Percentiles rank a stretch among this genome's conserved stretches.
Evolutionary conservation across 2,329 filamentous ascomycete species (phyloP).

Genomic region (Blumeria hordei): DNA sequence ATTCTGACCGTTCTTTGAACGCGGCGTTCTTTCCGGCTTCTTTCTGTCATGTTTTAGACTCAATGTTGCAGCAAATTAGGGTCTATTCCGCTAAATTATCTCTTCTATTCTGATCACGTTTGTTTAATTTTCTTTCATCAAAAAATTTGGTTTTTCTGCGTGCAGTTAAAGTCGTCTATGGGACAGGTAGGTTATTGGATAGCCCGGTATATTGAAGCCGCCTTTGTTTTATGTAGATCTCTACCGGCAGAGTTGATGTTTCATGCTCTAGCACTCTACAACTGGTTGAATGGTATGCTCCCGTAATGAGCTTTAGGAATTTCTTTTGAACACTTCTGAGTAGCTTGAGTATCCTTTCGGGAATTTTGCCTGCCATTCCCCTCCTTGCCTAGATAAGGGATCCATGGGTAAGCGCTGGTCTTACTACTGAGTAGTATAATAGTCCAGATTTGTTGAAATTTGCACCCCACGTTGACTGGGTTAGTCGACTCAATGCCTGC

Average conservation of each 20-base stretch:
- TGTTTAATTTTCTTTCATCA: background rate
- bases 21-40: background rate
- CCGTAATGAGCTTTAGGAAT: background rate
- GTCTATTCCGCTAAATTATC: background rate
- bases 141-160: background rate
- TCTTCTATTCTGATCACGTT: background rate
- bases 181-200: background rate
- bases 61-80: background rate
- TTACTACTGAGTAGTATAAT: background rate
- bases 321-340: background rate
- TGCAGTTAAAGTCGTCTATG: background rate
- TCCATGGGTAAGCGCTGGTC: background rate
- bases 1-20: background rate
- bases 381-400: background rate
- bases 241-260: background rate
- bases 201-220: background rate
- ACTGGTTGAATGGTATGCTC: background rate
- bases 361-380: background rate
- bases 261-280: background rate
- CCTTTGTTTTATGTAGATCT: background rate
- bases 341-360: background rate
- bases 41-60: background rate
- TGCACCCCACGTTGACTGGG: background rate
- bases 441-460: background rate
- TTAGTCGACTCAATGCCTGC: background rate